Evolutionary conservation across 2,329 filamentous ascomycete species (phyloP), one percentile per base, ranked within the genome.

Genomic region (Juglanconis juglandina): DNA sequence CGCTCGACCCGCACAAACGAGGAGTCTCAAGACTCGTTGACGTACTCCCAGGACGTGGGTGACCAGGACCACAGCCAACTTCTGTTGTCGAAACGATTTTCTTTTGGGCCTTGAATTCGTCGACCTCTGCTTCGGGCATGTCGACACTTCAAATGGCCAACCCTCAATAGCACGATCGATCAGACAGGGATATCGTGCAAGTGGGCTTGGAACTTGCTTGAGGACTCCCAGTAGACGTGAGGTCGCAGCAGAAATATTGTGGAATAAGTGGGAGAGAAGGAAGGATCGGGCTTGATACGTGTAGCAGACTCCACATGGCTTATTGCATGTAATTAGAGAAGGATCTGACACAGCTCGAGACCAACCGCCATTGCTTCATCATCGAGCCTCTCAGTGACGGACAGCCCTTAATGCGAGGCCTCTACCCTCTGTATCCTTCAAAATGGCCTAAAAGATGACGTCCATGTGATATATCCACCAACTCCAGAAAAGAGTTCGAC

Each of bases 21-120:
- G 33, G 61, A 65, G 37, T 63, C 62, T 3, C 65, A 67, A n/a
- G 61, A 62, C 10, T 64, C 65, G 5, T 52, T 63, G 2, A 55
- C 50, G 9, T 58, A 63, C 34, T 67, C 65, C 3, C 66, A 66
- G 53, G 46, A 46, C n/a, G 53, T 50, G 8, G 32, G 11, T 33
- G 35, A 17, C 33, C 24, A 49, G 3, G 32, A 46, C 6, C 56
- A 53, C 3, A 47, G 46, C 5, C 9, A 47, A 4, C 7, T 46
- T 7, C 49, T 49, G 9, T n/a, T 33, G 5, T 47, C 59, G 8
- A 9, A 5, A 6, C 9, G 55, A n/a, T 53, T 24, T 13, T 17
- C n/a, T n/a, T 42, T 59, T 24, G 33, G 41, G 5, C 24, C 34
- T 9, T 51, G 24, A 52, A 14, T 8, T 14, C 14, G 7, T 10